Percentiles rank a stretch among this genome's conserved stretches.
Conservation (phyloP, 257 asterid genomes). For the Haberlea rhodopensis region DNA sequence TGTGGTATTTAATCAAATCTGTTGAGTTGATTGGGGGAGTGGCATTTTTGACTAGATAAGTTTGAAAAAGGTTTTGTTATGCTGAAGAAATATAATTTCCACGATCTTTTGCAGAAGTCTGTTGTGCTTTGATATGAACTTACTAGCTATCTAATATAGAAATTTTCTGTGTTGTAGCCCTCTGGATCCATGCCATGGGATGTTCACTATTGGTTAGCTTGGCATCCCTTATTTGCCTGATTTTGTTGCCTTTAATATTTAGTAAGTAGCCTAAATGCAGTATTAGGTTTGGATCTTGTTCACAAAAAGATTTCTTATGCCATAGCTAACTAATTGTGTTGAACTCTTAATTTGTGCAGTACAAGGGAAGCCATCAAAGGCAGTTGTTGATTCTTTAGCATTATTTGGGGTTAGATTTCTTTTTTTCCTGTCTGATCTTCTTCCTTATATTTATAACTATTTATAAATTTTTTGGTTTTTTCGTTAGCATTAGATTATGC, state of each 20-base stretch:
- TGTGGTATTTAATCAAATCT: not conserved
- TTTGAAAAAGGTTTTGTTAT: too few relatives aligned
- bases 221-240: constrained; percentile 95
- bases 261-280: constrained; percentile 49
- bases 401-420: constrained; percentile 79
- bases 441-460: not conserved
- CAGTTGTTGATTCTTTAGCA: constrained; percentile 82
- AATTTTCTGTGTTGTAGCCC: constrained; percentile 47
- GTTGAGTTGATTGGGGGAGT: not conserved
- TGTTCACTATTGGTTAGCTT: constrained; percentile 98
- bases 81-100: too few relatives aligned
- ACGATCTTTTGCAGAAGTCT: too few relatives aligned
- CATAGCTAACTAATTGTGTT: constrained; percentile 23
- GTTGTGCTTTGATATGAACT: too few relatives aligned
- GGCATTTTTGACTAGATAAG: too few relatives aligned
- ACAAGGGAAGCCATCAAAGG: constrained; percentile 87
- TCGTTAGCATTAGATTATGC: constrained; percentile 14
- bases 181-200: constrained; percentile 88
- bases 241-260: constrained; percentile 79
- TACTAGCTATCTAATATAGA: too few relatives aligned
- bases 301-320: constrained; percentile 22
- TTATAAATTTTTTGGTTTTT: constrained; percentile 17
- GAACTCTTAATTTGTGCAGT: constrained; percentile 52
- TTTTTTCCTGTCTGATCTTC: constrained; percentile 21
- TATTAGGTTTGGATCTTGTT: constrained; percentile 12